phyloP scores from a whole-genome alignment of 306 rosid genomes.

The Cucumis hystrix region DNA sequence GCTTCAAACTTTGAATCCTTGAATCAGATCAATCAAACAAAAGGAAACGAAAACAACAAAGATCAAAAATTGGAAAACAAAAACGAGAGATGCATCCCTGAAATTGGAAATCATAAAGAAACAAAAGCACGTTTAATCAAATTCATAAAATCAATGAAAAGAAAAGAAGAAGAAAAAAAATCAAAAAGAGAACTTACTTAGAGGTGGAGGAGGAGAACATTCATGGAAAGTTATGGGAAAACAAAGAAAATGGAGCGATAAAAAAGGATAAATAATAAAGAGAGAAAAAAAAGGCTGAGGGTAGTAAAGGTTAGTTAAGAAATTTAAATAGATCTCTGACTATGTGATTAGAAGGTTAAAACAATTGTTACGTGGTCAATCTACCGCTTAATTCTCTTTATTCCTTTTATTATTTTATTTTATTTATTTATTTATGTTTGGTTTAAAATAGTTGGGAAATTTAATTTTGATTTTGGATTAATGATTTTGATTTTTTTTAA shows the following conservation, averaged over 20 bases:
- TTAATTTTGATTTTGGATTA: too few relatives aligned
- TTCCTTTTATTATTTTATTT: background rate
- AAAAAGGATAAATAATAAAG: background rate
- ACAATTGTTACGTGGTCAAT: background rate
- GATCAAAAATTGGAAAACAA: too few relatives aligned
- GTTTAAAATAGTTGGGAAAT: background rate
- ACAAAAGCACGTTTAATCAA: background rate
- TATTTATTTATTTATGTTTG: too few relatives aligned
- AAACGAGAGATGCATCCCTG: background rate
- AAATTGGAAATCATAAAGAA: background rate
- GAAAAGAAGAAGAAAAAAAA: background rate
- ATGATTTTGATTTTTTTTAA: too few relatives aligned
- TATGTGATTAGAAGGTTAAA: background rate
- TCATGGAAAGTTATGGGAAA: background rate
- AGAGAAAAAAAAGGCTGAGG: background rate
- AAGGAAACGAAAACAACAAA: background rate
- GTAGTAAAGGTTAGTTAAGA: slow-evolving; percentile 6
- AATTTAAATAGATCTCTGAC: slow-evolving; percentile 4
- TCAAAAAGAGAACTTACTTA: background rate
- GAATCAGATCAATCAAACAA: background rate
- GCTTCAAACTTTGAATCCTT: background rate
- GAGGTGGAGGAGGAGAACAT: background rate
- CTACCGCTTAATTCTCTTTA: background rate
- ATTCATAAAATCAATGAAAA: background rate
- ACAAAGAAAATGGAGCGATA: background rate